A percentile compares a stretch with the other conserved stretches of the same genome.
Conservation (phyloP, 2,329 filamentous ascomycete species). For the Arthrobotrys conoides region DNA sequence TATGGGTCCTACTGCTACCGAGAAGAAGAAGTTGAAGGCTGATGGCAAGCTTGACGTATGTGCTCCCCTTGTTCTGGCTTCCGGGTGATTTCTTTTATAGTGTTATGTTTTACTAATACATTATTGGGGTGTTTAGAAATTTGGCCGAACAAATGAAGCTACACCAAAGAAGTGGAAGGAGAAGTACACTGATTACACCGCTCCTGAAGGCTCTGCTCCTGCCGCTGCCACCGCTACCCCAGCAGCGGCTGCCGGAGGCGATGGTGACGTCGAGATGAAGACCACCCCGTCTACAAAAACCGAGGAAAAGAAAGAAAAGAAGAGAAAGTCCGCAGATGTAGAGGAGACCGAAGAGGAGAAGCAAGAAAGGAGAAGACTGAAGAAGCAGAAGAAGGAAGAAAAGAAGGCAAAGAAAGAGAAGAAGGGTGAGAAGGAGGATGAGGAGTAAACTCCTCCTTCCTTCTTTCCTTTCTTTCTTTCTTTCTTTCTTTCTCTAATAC, state of each 20-base stretch:
- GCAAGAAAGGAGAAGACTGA: slow-evolving; percentile 74
- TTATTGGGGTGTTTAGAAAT: slow-evolving; percentile 78
- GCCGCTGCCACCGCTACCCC: slow-evolving; percentile 68
- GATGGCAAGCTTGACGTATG: slow-evolving; percentile 91
- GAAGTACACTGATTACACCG: slow-evolving; percentile 91
- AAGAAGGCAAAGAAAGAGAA: slow-evolving; percentile 81
- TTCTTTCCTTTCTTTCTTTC: not conserved
- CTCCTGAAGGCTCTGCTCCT: slow-evolving; percentile 69
- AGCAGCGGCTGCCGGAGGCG: slow-evolving; percentile 67
- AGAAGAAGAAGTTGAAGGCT: slow-evolving; percentile 99
- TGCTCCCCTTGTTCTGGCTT: slow-evolving; percentile 34
- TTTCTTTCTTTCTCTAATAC: slow-evolving; percentile 1
- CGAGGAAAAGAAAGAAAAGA: slow-evolving; percentile 72
- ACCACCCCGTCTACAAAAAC: slow-evolving; percentile 66
- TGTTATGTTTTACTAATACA: slow-evolving; percentile 13
- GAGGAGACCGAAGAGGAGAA: slow-evolving; percentile 71
- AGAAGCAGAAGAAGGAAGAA: slow-evolving; percentile 87
- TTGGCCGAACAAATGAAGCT: slow-evolving; percentile 88
- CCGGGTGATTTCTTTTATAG: slow-evolving; percentile 4
- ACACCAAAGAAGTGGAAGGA: slow-evolving; percentile 94
- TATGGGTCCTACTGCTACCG: slow-evolving; percentile 88
- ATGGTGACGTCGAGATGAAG: slow-evolving; percentile 68
- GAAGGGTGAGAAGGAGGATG: slow-evolving; percentile 67
- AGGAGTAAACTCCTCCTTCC: not conserved
- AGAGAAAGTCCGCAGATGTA: slow-evolving; percentile 71